Evolutionary conservation across 306 rosid genomes (phyloP).

Genomic region (Datisca glomerata): DNA sequence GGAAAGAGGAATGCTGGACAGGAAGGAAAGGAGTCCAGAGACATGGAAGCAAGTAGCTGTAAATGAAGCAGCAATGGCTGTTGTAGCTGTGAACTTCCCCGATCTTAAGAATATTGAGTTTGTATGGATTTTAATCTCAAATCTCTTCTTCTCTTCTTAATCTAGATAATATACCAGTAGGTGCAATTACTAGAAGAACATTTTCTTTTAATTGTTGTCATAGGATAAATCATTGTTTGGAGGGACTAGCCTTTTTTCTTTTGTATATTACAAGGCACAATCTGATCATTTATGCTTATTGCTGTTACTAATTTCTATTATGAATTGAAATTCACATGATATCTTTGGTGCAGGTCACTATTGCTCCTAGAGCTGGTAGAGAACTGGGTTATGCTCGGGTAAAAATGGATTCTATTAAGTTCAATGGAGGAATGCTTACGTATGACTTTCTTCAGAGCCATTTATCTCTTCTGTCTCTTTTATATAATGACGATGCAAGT

Average conservation of each 20-base stretch:
- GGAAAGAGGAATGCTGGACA: slow-evolving; percentile 97
- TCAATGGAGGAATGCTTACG: slow-evolving; percentile 83
- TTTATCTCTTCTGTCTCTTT: not conserved
- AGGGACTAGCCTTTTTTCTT: no score
- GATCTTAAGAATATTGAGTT: slow-evolving; percentile 75
- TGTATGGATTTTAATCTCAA: slow-evolving; percentile 40
- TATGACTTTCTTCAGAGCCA: slow-evolving; percentile 25
- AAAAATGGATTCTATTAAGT: slow-evolving; percentile 74
- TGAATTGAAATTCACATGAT: not conserved
- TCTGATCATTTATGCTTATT: no score
- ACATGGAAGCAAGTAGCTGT: slow-evolving; percentile 90
- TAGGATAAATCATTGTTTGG: no score
- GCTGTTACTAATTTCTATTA: not conserved
- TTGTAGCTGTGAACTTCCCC: slow-evolving; percentile 78
- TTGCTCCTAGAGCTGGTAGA: slow-evolving; percentile 99
- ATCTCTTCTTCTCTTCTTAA: slow-evolving; percentile 8
- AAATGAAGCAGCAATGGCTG: slow-evolving; percentile 92
- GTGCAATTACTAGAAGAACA: no score
- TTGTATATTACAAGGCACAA: no score
- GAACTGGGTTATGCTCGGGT: slow-evolving; percentile 91
- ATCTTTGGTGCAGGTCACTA: slow-evolving; percentile 50
- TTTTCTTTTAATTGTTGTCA: no score
- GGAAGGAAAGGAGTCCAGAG: slow-evolving; percentile 72
- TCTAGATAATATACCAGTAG: no score
- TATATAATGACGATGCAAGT: no score